Base-by-base conservation (phyloP, 1,139 yeast genomes). In the Candida freyschussii region DNA sequence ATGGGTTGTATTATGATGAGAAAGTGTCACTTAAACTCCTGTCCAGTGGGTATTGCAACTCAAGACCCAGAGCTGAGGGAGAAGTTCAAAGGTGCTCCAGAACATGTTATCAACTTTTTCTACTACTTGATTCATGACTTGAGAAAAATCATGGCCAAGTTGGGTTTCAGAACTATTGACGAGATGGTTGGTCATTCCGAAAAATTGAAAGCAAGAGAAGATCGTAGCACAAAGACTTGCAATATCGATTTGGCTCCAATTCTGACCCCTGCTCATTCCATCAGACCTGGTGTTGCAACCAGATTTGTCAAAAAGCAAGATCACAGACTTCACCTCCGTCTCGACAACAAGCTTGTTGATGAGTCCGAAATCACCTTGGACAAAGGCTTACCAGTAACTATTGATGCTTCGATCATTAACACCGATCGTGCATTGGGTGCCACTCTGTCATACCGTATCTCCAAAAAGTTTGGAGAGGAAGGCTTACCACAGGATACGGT, bases 111-210 rank as follows among this genome's bases (percentile, higher is more conserved):
- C 63, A 91, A 91, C 71, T 91, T 91, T 71, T 91, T 91, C 73
- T 91, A 82, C 68, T 91, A 89, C 64, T 70, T 91, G 59, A 80
- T 96, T 37, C 86, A 87, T 53, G 98, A 91, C 62, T 75, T 91
- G 57, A 78, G 98, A 59, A 75, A 72, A 40, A 81, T 84, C 54
- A 91, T 91, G 98, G 96, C 97, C 32, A 72, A 77, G 55, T 75
- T 91, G 45, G 98, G 98, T 40, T 91, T 81, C 76, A 76, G 98
- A 59, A 86, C 95, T 35, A 77, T 91, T 57, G 89, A 86, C 57
- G 98, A 91, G 66, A 91, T 91, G 98, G 89, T 91, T 51, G 98
- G 98, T 53, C 86, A 83, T 57, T 84, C 97, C 29, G 98, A 91
- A 65, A 84, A 78, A 62, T 75, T 91, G 56, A 70, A 65, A 53